Percentiles rank a stretch among this genome's conserved stretches.
Conservation (phyloP, 176 grass and related monocot species). For the Oryza glumipatula region DNA sequence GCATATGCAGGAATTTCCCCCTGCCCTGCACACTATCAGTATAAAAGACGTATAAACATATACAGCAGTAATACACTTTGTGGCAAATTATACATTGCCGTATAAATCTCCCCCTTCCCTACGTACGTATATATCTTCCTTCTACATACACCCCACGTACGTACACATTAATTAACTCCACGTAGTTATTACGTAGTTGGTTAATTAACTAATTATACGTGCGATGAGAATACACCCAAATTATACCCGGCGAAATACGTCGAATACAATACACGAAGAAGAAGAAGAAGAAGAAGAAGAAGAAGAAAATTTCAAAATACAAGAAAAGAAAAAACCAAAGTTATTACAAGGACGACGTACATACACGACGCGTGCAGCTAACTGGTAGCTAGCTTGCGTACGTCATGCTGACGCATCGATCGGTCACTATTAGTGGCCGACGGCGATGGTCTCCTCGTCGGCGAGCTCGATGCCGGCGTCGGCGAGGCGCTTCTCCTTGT, state of each 20-base stretch:
- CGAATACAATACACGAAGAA: conserved; percentile 27
- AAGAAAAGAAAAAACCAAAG: neutral
- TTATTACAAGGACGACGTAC: neutral
- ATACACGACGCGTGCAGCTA: neutral
- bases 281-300: neutral
- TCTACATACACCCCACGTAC: neutral
- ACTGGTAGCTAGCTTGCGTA: neutral
- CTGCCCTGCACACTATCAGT: neutral
- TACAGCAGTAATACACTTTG: neutral
- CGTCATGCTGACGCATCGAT: neutral
- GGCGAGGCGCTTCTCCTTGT: conserved; percentile 82
- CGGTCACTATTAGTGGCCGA: conserved; percentile 41
- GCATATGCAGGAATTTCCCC: no score
- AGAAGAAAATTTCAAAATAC: conserved; percentile 11
- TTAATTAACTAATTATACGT: no score
- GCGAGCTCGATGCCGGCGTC: conserved; percentile 65
- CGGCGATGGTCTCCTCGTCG: conserved; percentile 56
- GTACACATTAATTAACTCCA: conserved; percentile 30
- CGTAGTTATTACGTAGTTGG: neutral
- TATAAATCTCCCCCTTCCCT: conserved; percentile 30
- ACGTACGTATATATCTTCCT: neutral
- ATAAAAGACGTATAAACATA: neutral
- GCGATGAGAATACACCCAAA: neutral
- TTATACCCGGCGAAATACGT: conserved; percentile 27
- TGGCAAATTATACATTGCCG: neutral